Evolutionary conservation across 495 filamentous ascomycete species (phyloP), one percentile per base, ranked within the genome.

Genomic region (Thermothielavioides terrestris): DNA sequence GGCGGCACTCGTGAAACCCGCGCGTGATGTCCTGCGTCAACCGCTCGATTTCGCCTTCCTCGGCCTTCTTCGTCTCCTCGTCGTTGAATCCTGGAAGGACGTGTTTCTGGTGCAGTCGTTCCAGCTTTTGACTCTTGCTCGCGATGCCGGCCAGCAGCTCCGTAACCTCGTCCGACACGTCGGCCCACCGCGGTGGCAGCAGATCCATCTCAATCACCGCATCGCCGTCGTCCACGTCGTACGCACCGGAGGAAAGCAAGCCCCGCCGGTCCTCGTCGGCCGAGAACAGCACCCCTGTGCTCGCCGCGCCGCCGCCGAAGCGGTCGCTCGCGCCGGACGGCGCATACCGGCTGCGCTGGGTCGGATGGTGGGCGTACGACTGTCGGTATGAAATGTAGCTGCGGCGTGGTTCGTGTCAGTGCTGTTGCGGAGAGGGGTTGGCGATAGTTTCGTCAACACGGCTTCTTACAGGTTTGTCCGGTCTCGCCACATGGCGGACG

Each of bases 331-430:
- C 50, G 36, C 54, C 65, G 30, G 80, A 66, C 22, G 76, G 74
- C 48, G 75, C 71, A 70, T 85, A 86, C 44, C 80, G 81, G 48
- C 83, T 77, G 68, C 86, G 88, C 71, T 94, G 89, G 42, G 86
- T 76, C 40, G 91, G 92, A 63, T 95, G 89, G 69, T 97, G 92
- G 55, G 89, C 80, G 68, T 96, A 96, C 52, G 91, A 96, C 71
- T 97, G 92, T 50, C 92, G 89, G 74, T 97, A 98, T 62, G 92
- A 96, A 64, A 98, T 94, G 68, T 90, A 98, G 63, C 92, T 96
- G n/a, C n/a, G n/a, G n/a, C n/a, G 60, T 26, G 3, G 0, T 1
- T 9, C 12, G 27, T 27, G 35, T 43, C 10, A 43, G 38, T 17
- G 14, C 4, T 6, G 1, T 18, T 17, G 17, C 8, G 5, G 15